Evolutionary conservation across 345 rosid genomes (phyloP), one percentile per base, ranked within the genome.

Genomic region (Gossypium thurberi): DNA sequence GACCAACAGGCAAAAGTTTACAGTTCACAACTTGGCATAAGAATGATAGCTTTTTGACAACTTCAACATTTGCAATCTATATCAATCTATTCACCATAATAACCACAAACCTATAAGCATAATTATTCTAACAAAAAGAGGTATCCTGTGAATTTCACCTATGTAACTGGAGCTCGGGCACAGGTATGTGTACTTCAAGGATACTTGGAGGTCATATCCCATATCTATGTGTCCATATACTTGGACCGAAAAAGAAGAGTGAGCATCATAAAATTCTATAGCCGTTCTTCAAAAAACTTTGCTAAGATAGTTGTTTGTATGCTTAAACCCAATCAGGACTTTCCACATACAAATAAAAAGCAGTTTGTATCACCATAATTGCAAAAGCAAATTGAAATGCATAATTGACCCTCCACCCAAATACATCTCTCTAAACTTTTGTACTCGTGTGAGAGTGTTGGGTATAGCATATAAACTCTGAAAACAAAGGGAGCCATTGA

Each of bases 61-160:
- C 53, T 33, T 65, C 53, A 65, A 51, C 21, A 46, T 40, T 13
- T 8, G 2, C 42, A 2, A 13, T 15, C 42, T 28, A 10, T 50
- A 67, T 8, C 71, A 67, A 28, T 48, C 43, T 40, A 67, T 57
- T 21, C 71, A 67, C 20, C 40, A 47, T 48, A 65, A 65, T 40
- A 33, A 33, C 40, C 69, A 42, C 51, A 63, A 63, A 63, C 68
- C n/a, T 33, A 63, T 40, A 42, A 33, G 4, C 14, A 62, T 59
- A 42, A 64, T 42, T 64, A 46, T 7, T 21, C n/a, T 46, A 46
- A 20, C 2, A 21, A 65, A 47, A 47, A 48, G 21, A 13, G 43
- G 20, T 67, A 47, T 42, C 71, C 1, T 48, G 21, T 48, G 71
- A 48, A 18, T 20, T 28, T 60, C 43, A 13, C 10, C 40, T 33